These are phyloP conservation scores for Phytopythium vexans DNA, from an alignment of 352 stramenopile species.

Conservation along the genomic window DNA sequence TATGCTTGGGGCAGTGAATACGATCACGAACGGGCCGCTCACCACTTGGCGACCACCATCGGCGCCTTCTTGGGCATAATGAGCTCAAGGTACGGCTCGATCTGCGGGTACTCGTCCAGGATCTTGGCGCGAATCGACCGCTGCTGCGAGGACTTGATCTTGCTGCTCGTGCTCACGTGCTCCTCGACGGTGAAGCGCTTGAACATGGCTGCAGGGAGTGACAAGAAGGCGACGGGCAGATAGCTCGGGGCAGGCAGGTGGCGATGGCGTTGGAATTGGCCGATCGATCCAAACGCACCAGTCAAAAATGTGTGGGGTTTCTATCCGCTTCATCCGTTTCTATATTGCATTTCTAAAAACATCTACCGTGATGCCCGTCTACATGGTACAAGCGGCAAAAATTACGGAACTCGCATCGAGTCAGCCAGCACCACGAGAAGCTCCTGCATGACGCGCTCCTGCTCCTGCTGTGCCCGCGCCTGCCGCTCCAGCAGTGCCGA, in stretches of 20 bases:
- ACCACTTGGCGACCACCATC: conserved; percentile 91
- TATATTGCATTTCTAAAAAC: too few species aligned
- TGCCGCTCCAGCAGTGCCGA: conserved; percentile 18
- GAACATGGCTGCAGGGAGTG: conserved; percentile 77
- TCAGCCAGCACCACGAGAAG: conserved; percentile 16
- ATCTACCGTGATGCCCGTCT: too few species aligned
- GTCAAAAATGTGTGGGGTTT: too few species aligned
- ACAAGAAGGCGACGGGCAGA: not conserved
- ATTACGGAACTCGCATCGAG: not conserved
- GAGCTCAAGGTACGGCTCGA: conserved; percentile 87
- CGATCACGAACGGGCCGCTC: conserved; percentile 9
- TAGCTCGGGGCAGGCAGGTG: not conserved
- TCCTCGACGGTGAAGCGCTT: conserved; percentile 94
- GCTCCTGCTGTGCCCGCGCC: conserved; percentile 16
- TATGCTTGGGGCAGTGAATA: too few species aligned
- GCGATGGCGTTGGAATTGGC: too few species aligned
- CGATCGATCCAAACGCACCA: too few species aligned
- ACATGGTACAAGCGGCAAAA: too few species aligned
- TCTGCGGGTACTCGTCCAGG: conserved; percentile 89
- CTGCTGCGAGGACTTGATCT: conserved; percentile 97
- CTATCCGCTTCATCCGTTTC: too few species aligned
- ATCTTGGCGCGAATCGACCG: conserved; percentile 94
- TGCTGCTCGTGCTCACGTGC: conserved; percentile 94
- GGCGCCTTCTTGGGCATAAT: conserved; percentile 94
- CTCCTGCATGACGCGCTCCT: conserved; percentile 20